Conservation (phyloP, 345 rosid genomes). For the Hypericum perforatum region DNA sequence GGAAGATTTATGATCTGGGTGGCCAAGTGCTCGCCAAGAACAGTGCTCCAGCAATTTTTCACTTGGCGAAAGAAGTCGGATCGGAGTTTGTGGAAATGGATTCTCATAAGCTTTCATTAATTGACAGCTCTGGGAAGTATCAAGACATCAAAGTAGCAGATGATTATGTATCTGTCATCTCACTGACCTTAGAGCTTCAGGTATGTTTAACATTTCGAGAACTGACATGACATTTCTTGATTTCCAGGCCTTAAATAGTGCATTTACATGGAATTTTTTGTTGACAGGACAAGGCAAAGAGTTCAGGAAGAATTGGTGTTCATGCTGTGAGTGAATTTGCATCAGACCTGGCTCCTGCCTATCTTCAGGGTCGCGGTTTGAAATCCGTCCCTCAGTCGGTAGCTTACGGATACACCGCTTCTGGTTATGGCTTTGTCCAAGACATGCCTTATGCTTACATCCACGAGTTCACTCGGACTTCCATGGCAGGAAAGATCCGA, state of each 20-base stretch:
- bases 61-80: conserved; percentile 45
- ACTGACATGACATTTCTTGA: not conserved
- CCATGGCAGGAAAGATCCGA: conserved; percentile 64
- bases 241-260: not conserved
- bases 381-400: conserved; percentile 44
- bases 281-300: conserved; percentile 46
- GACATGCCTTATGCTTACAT: conserved; percentile 65
- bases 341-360: conserved; percentile 41
- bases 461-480: conserved; percentile 59
- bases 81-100: conserved; percentile 54
- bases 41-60: conserved; percentile 51
- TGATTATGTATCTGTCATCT: conserved; percentile 51
- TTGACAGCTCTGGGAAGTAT: conserved; percentile 41
- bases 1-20: conserved; percentile 54
- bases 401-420: conserved; percentile 66
- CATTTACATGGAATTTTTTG: not conserved
- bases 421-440: conserved; percentile 57
- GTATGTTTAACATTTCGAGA: conserved; percentile 18
- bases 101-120: conserved; percentile 51
- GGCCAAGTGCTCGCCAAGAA: conserved; percentile 73
- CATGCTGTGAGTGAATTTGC: conserved; percentile 53
- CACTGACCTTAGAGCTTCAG: conserved; percentile 54
- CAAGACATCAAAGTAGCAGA: conserved; percentile 49
- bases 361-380: conserved; percentile 34
- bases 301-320: conserved; percentile 38